Base-by-base conservation (phyloP, 192 early-diverging fungal species). In the Coemansia sp. region DNA sequence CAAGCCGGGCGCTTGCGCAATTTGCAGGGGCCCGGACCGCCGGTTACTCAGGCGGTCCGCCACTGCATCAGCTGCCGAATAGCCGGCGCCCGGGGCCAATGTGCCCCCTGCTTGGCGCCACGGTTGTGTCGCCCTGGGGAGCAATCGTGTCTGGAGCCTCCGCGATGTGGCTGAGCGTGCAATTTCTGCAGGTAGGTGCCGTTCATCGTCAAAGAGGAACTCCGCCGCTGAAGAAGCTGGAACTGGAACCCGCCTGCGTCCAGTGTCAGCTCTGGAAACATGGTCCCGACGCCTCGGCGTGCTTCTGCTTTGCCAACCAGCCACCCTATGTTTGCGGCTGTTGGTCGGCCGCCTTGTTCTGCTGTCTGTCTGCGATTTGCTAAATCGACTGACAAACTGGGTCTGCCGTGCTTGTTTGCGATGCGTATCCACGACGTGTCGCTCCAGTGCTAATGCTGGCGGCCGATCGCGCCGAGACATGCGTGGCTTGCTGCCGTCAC, bases 131-230 rank as follows among this genome's bases (percentile, higher is more conserved):
- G n/a, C n/a, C n/a, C n/a, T n/a, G n/a, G n/a, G n/a, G n/a, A 71
- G 35, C 28, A 71, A 27, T n/a, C 30, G 49, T 9, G 68, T 64
- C 49, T 71, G 68, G 12, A 12, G 55, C 9, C 36, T 27, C 25
- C 16, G 44, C 1, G 32, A 16, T 13, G 26, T 40, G 8, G 17
- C n/a, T 12, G 28, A n/a, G n/a, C n/a, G n/a, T n/a, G 38, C n/a
- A 9, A 25, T 29, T 21, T 25, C 4, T 26, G 52, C 23, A 17
- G 10, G 8, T 12, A 39, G 9, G 12, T 11, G 4, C 13, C 32
- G 29, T 17, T 65, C 57, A 1, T 73, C 63, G 29, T 73, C 69
- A 50, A 73, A 73, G 3, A 73, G 23, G 34, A 66, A 73, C 44
- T 66, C 59, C 2, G 53, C 44, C 16, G 18, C 17, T 4, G 35